Evolutionary conservation across 2,329 filamentous ascomycete genomes (phyloP).

Genomic region (Pseudopyricularia javanii): DNA sequence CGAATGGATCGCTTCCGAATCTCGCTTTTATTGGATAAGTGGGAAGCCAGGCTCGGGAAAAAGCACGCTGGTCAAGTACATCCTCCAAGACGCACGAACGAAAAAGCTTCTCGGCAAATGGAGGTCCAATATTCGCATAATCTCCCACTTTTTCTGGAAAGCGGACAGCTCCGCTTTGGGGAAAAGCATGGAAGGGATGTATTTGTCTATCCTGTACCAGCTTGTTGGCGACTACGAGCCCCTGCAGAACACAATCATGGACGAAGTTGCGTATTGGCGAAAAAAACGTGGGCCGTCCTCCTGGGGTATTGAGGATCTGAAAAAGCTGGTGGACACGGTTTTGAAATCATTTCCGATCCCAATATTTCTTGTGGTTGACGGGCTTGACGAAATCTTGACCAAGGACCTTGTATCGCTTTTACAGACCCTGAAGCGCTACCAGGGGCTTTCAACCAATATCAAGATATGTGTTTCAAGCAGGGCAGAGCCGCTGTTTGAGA

Average conservation of each 20-base stretch:
- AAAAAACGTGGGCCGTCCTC: background rate
- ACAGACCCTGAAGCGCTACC: background rate
- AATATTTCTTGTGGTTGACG: background rate
- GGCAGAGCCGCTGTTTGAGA: background rate
- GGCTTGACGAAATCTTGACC: background rate
- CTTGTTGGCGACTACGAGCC: background rate
- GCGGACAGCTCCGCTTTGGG: constrained; percentile 2
- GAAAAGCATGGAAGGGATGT: background rate
- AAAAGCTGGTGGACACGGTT: background rate
- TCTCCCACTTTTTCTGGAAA: constrained; percentile 16
- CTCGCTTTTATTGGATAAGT: constrained; percentile 14
- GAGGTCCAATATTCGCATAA: constrained; percentile 11
- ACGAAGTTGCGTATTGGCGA: background rate
- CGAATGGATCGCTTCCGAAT: background rate
- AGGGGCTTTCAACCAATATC: background rate
- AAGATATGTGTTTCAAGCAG: background rate
- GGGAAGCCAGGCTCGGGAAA: constrained; percentile 21
- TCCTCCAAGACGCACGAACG: constrained; percentile 9
- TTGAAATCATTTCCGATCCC: background rate
- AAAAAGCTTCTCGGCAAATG: constrained; percentile 7
- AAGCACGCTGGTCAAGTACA: constrained; percentile 17
- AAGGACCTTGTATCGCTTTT: background rate
- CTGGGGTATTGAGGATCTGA: background rate
- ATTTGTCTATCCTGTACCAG: background rate
- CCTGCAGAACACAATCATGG: background rate